These are phyloP conservation scores for Scheffersomyces coipomensis DNA, from an alignment of 805 yeast genomes.

Conservation along the genomic window DNA sequence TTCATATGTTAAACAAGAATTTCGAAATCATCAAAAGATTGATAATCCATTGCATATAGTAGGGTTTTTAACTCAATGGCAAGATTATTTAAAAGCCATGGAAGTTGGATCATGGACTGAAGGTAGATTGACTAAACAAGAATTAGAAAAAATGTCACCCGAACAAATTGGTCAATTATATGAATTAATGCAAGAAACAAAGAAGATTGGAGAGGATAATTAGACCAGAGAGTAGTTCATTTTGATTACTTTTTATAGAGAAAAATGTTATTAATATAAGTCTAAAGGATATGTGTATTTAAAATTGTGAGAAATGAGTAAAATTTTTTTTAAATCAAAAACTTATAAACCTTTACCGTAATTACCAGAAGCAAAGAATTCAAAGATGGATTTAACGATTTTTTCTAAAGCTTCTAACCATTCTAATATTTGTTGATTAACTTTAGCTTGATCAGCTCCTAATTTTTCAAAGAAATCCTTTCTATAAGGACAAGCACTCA, in stretches of 20 bases:
- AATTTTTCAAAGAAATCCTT: conserved; percentile 79
- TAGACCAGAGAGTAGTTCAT: too few species aligned
- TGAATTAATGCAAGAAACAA: conserved; percentile 76
- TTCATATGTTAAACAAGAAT: conserved; percentile 84
- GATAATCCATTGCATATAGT: conserved; percentile 93
- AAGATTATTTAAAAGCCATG: conserved; percentile 66
- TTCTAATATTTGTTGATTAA: conserved; percentile 56
- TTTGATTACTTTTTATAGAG: too few species aligned
- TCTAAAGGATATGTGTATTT: background rate
- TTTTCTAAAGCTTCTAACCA: conserved; percentile 80
- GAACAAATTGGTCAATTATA: conserved; percentile 84
- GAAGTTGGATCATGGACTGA: conserved; percentile 45
- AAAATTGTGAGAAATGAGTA: background rate
- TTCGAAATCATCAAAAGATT: conserved; percentile 73
- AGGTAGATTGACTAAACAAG: conserved; percentile 54
- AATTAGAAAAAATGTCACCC: conserved; percentile 80
- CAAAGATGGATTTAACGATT: conserved; percentile 70
- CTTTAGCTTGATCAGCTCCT: conserved; percentile 72
- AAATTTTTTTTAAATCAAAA: background rate
- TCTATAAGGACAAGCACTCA: conserved; percentile 94
- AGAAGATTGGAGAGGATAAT: conserved; percentile 27
- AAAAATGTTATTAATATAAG: too few species aligned
- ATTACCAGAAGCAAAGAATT: conserved; percentile 74
- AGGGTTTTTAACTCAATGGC: conserved; percentile 95
- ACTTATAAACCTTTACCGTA: conserved; percentile 81